Percentiles rank a stretch among this genome's conserved stretches.
Conservation (phyloP, 1,284 basidiomycete species). For the Naganishia liquefaciens region DNA sequence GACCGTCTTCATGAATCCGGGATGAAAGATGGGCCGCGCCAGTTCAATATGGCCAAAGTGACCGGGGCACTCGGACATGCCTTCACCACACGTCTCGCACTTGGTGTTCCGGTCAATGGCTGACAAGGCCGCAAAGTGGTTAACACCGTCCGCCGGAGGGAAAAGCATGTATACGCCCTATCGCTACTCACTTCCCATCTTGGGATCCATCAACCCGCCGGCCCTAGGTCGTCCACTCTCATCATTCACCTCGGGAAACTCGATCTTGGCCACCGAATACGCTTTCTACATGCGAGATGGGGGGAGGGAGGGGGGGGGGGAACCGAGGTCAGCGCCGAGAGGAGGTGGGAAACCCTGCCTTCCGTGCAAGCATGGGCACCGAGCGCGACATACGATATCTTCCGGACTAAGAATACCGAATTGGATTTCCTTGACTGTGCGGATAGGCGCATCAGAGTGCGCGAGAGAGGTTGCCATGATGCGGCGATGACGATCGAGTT, state of each 20-base stretch:
- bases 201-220: constrained; percentile 94
- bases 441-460: constrained; percentile 87
- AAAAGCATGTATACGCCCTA: too few relatives aligned
- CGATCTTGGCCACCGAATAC: constrained; percentile 95
- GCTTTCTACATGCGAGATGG: constrained; percentile 70
- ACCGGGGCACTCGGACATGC: constrained; percentile 96
- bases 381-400: constrained; percentile 78
- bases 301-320: not conserved
- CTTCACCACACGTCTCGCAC: constrained; percentile 98
- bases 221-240: constrained; percentile 87
- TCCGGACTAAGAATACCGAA: constrained; percentile 99
- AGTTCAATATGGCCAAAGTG: constrained; percentile 99
- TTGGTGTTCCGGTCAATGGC: constrained; percentile 98
- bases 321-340: not conserved
- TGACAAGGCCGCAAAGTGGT: constrained; percentile 35
- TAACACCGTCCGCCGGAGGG: constrained; percentile 35
- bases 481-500: constrained; percentile 9
- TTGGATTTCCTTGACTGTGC: constrained; percentile 95
- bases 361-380: too few relatives aligned
- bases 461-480: constrained; percentile 58
- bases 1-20: constrained; percentile 97
- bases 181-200: constrained; percentile 75
- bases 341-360: not conserved
- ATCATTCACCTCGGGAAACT: constrained; percentile 97
- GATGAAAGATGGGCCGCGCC: constrained; percentile 93